Base-by-base conservation (phyloP, 345 rosid species). In the Leavenworthia alabamica region DNA sequence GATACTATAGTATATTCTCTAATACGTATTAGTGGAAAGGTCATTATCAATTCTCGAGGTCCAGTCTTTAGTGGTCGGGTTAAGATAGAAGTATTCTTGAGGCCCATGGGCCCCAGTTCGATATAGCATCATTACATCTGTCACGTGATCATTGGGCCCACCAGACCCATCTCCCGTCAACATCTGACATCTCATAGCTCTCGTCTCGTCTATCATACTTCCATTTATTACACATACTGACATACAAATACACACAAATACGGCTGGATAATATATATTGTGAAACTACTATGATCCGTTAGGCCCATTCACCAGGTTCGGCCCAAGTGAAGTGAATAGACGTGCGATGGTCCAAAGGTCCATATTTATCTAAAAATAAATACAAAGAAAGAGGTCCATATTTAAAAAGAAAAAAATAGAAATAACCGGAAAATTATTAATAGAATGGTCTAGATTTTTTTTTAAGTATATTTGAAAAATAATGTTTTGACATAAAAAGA, bases 181-280 rank as follows among this genome's bases (percentile, higher is more conserved):
- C 68, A 62, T 70, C 68, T 70, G 56, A 69, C 73, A 69, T 70
- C 74, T 70, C 62, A 69, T 56, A 61, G 62, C 73, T 62, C 67
- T 68, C 45, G 36, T 35, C 27, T 24, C 27, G 27, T 26, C 27
- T 52, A 6, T 52, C 47, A 42, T 52, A 68, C 54, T 59, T 51
- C 66, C 46, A 59, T 68, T 59, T 59, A 40, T 48, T 28, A 42
- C 22, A 24, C 28, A 35, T 64, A 39, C n/a, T n/a, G n/a, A n/a
- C 55, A 35, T 67, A 48, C 65, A 41, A 28, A 57, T 58, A 44
- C 46, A 55, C 12, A 55, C 54, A 20, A 26, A 32, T 31, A 11
- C 42, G 62, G 39, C 62, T 54, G 26, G 39, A 16, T 45, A 17
- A 35, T 5, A 41, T n/a, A n/a, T 42, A 67, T 39, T 47, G 33